These are phyloP conservation scores for Phaeosphaeria sp. DNA, from an alignment of 2,329 filamentous ascomycete genomes.

Conservation along the genomic window DNA sequence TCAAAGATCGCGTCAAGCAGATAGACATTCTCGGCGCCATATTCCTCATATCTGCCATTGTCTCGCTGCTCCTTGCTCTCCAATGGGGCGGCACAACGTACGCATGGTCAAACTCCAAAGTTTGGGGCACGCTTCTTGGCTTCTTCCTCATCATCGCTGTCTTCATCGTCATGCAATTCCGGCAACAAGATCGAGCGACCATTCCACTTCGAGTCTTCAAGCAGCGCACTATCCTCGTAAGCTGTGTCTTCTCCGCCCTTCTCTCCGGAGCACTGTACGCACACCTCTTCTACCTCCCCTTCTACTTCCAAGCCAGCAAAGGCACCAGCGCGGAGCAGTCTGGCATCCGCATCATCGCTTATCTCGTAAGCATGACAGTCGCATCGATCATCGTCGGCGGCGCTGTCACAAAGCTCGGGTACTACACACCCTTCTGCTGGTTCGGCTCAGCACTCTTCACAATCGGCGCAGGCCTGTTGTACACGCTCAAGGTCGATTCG, in stretches of 20 bases:
- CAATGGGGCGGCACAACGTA: conserved; percentile 52
- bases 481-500: conserved; percentile 40
- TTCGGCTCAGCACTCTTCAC: conserved; percentile 43
- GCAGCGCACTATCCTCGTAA: conserved; percentile 43
- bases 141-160: conserved; percentile 55
- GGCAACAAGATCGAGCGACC: conserved; percentile 38
- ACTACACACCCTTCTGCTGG: conserved; percentile 49
- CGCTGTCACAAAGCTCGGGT: conserved; percentile 35
- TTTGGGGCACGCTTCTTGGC: conserved; percentile 59
- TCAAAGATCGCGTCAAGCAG: conserved; percentile 46
- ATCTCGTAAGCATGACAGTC: conserved; percentile 37
- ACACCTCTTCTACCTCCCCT: conserved; percentile 48
- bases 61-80: conserved; percentile 42
- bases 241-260: conserved; percentile 42
- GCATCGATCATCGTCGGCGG: conserved; percentile 36
- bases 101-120: conserved; percentile 55
- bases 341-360: conserved; percentile 44
- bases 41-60: conserved; percentile 42
- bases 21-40: conserved; percentile 43
- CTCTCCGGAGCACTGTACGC: conserved; percentile 48
- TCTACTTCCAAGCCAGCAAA: conserved; percentile 55
- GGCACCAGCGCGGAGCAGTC: conserved; percentile 47
- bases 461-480: conserved; percentile 47
- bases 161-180: conserved; percentile 49
- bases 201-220: conserved; percentile 43